Percentiles rank a stretch among this genome's conserved stretches.
These are phyloP conservation scores for Rosa lucieae DNA, from an alignment of 306 rosid species.

Conservation along the genomic window DNA sequence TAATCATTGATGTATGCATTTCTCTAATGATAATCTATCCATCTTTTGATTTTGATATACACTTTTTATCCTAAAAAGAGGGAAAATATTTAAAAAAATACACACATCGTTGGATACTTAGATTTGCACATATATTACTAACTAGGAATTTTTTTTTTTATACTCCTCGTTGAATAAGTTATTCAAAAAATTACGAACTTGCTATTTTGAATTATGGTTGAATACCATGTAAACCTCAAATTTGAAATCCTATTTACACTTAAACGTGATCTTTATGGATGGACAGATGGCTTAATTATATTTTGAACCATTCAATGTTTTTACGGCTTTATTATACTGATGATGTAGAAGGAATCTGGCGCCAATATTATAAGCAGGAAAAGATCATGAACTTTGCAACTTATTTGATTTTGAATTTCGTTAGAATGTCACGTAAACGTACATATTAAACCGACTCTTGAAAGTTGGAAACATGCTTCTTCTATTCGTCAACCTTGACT, in stretches of 20 bases:
- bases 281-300: background rate
- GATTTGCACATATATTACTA: no score
- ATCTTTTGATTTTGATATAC: no score
- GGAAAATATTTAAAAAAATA: background rate
- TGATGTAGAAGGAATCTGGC: background rate
- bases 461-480: background rate
- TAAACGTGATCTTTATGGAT: background rate
- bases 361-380: background rate
- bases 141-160: no score
- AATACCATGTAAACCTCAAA: background rate
- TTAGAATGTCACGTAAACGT: background rate
- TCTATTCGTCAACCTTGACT: background rate
- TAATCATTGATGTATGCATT: no score
- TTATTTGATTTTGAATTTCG: background rate
- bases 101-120: background rate
- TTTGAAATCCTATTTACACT: background rate
- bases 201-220: constrained; percentile 6
- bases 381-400: background rate
- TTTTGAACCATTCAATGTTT: background rate
- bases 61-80: no score
- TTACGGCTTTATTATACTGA: background rate
- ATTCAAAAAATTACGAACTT: background rate
- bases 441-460: background rate
- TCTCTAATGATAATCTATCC: no score
- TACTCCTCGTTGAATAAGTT: background rate